Conservation (phyloP, 2,329 filamentous ascomycete genomes). For the Coniella vitis region DNA sequence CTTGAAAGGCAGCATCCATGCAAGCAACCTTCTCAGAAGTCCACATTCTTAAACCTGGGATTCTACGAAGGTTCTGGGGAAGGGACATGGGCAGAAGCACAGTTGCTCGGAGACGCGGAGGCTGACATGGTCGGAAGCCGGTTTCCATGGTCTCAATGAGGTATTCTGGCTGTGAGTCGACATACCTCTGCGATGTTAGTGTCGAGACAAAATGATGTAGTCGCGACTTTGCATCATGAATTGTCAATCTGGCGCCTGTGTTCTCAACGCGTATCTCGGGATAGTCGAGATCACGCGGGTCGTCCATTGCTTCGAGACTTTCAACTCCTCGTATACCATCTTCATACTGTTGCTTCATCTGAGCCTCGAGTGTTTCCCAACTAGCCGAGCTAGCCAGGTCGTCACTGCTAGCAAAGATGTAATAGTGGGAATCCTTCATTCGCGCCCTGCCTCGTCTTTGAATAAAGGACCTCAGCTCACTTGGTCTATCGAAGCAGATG, state of each 20-base stretch:
- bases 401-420: conserved; percentile 35
- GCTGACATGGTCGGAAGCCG: conserved; percentile 17
- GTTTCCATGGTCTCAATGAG: conserved; percentile 37
- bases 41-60: conserved; percentile 53
- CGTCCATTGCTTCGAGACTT: conserved; percentile 41
- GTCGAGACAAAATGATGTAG: conserved; percentile 74
- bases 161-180: conserved; percentile 64
- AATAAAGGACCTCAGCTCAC: conserved; percentile 50
- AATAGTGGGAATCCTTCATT: conserved; percentile 43
- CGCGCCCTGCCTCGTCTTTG: conserved; percentile 49
- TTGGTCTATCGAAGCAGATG: conserved; percentile 46
- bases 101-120: conserved; percentile 40
- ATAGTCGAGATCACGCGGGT: conserved; percentile 25
- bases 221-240: conserved; percentile 68
- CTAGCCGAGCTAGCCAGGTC: conserved; percentile 27
- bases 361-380: conserved; percentile 62
- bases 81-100: conserved; percentile 68
- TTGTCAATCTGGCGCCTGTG: conserved; percentile 59
- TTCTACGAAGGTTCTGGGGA: conserved; percentile 50
- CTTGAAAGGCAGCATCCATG: conserved; percentile 78
- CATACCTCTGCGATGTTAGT: conserved; percentile 50
- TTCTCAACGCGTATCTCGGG: conserved; percentile 30
- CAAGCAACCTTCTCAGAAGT: conserved; percentile 62
- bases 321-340: conserved; percentile 51
- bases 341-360: conserved; percentile 66